A percentile compares a stretch with the other conserved stretches of the same genome.
phyloP scores from a whole-genome alignment of 2,329 filamentous ascomycete genomes.

The Pestalotiopsis sp. region DNA sequence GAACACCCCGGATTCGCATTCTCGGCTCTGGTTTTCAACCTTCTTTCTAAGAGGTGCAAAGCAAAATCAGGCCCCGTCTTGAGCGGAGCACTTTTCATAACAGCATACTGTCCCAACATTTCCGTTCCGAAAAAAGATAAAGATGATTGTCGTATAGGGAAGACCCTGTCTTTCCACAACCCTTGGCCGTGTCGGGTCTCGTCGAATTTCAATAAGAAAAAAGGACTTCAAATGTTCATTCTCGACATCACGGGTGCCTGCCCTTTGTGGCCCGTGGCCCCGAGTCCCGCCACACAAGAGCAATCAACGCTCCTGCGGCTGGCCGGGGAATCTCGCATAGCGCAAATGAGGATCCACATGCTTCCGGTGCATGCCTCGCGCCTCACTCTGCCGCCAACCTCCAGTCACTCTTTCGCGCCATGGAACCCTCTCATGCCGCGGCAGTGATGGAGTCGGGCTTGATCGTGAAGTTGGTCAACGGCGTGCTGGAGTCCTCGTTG shows the following conservation, averaged over 20 bases:
- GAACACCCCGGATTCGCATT: neutral
- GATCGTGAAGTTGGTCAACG: constrained; percentile 32
- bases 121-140: neutral
- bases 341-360: neutral
- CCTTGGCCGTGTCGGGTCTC: neutral
- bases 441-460: constrained; percentile 29
- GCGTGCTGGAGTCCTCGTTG: constrained; percentile 26
- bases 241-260: neutral
- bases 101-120: neutral
- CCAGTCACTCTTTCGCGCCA: neutral
- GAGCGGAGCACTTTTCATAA: neutral
- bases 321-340: neutral
- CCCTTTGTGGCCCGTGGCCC: neutral
- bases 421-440: constrained; percentile 23
- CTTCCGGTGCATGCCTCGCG: neutral
- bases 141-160: neutral
- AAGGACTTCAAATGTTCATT: neutral
- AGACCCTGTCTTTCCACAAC: neutral
- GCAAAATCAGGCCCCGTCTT: neutral
- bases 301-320: neutral
- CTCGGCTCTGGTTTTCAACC: neutral
- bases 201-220: neutral
- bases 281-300: too few species aligned
- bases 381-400: neutral
- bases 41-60: neutral